Evolutionary conservation across 352 stramenopile species (phyloP), one percentile per base, ranked within the genome.

Genomic region (Elongisporangium prolatum): DNA sequence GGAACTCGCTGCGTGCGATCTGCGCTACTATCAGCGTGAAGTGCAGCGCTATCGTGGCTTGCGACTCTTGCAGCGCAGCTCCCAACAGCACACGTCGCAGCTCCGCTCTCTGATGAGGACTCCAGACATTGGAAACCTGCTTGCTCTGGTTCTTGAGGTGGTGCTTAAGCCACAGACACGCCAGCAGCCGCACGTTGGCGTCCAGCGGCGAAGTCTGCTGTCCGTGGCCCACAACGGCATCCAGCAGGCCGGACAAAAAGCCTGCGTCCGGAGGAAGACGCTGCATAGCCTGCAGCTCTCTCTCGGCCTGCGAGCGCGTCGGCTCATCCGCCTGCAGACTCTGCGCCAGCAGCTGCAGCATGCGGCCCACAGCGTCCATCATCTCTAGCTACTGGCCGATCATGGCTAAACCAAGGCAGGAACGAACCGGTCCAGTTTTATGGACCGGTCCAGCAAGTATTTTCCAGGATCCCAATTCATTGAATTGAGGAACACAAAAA

Each of bases 81-180:
- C 81, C 75, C 21, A 91, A 73, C 68, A 93, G 70, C 52, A 73
- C 59, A 6, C 67, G 59, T 17, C 81, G 80, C 38, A 84, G 56
- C 21, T 87, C 69, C 16, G 44, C 57, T 37, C 75, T 74, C 49
- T 93, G 79, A 4, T 68, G 56, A 13, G 82, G 77, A 8, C 51
- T 73, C 18, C 81, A 52, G 4, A 54, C 55, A 65, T 66, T 69
- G 10, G 11, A 57, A 13, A 49, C 57, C 18, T 52, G 13, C 34
- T 81, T 76, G 63, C 72, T 81, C 59, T 86, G 76, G 47, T 63
- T 57, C 62, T 87, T 84, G 40, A 87, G 58, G 25, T 72, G 75
- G 25, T 93, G 75, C 65, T 94, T 94, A 52, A 94, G 73, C 82
- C 84, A 94, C 14, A 94, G 67, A 52, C 82, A 74, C 21, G 75